phyloP scores from a whole-genome alignment of 2,329 filamentous ascomycete genomes.

The Cercospora janseana region DNA sequence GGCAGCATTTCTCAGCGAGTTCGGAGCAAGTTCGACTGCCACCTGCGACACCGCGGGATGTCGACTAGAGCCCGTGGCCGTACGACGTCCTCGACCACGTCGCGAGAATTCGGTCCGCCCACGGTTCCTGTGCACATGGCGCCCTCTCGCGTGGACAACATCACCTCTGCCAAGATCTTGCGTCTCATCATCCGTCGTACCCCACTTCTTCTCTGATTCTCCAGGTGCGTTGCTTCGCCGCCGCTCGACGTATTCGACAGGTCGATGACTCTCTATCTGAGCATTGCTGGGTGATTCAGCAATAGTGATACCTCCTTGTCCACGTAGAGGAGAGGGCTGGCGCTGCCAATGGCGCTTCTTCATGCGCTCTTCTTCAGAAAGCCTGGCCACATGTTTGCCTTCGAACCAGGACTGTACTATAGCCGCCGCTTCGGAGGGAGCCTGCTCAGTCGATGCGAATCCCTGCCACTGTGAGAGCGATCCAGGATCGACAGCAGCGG shows the following conservation, averaged over 20 bases:
- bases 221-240: not conserved
- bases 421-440: not conserved
- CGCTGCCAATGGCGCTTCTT: not conserved
- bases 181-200: not conserved
- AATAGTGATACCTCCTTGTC: not conserved
- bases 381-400: not conserved
- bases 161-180: not conserved
- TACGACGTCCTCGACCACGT: not conserved
- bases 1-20: not conserved
- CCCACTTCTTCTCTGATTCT: not conserved
- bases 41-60: not conserved
- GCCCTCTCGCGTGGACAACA: not conserved
- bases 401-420: not conserved
- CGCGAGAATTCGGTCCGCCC: no score
- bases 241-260: not conserved
- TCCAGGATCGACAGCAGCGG: not conserved
- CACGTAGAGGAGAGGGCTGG: not conserved
- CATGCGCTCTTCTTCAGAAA: not conserved
- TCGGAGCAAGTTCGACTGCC: not conserved
- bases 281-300: no score
- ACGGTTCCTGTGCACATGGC: no score
- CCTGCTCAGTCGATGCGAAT: not conserved
- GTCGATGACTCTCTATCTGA: no score
- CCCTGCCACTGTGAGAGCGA: not conserved
- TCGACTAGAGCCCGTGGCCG: no score